These are phyloP conservation scores for Suhomyces coccinellae DNA, from an alignment of 1,139 yeast genomes.

Conservation along the genomic window DNA sequence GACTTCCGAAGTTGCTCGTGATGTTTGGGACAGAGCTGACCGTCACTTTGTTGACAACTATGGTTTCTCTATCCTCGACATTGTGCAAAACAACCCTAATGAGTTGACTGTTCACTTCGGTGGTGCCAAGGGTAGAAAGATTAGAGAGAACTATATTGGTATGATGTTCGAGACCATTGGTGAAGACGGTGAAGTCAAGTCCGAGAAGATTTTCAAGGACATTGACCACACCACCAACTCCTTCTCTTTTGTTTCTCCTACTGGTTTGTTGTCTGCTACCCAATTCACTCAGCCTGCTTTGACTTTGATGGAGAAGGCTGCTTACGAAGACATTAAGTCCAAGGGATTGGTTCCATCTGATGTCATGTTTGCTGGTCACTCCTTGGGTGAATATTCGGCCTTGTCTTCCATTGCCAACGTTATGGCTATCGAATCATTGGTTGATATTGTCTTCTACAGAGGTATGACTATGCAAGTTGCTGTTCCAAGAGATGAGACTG, in stretches of 20 bases:
- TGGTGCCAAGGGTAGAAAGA: conserved; percentile 95
- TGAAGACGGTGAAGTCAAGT: conserved; percentile 76
- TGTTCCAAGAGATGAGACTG: conserved; percentile 91
- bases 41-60: conserved; percentile 86
- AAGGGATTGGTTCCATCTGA: conserved; percentile 95
- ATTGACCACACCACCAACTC: conserved; percentile 81
- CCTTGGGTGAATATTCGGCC: conserved; percentile 98
- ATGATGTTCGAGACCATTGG: conserved; percentile 98
- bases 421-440: conserved; percentile 97
- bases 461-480: conserved; percentile 99
- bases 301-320: conserved; percentile 98
- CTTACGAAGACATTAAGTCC: conserved; percentile 94
- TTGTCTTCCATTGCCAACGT: conserved; percentile 96
- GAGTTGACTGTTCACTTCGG: conserved; percentile 96
- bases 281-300: conserved; percentile 99
- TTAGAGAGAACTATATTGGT: conserved; percentile 89
- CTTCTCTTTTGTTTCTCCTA: conserved; percentile 86
- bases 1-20: conserved; percentile 86
- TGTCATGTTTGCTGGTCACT: conserved; percentile 97
- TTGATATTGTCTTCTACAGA: conserved; percentile 97
- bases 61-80: conserved; percentile 95
- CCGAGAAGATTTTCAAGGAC: conserved; percentile 94
- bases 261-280: conserved; percentile 95
- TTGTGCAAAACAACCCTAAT: conserved; percentile 93
- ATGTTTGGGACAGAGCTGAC: conserved; percentile 98